Conservation (phyloP, 2,329 filamentous ascomycete species). For the Arthrobotrys megalospora region DNA sequence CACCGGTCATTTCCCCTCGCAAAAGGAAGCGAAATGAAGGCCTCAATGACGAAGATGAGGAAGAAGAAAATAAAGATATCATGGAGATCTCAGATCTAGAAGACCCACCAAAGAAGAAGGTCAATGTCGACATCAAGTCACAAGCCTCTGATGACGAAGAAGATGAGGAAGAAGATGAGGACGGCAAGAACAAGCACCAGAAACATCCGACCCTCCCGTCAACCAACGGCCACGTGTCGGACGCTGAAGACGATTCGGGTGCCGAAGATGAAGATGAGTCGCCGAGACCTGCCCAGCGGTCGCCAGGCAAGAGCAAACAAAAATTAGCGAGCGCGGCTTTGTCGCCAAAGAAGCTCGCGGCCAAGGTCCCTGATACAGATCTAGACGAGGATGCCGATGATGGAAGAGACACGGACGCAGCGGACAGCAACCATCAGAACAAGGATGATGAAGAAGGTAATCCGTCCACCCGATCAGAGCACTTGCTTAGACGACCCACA, state of each 20-base stretch:
- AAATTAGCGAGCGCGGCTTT: conserved; percentile 60
- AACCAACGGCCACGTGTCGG: conserved; percentile 52
- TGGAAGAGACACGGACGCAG: conserved; percentile 66
- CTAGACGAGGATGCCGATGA: conserved; percentile 68
- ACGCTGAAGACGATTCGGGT: conserved; percentile 43
- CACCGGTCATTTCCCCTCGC: conserved; percentile 53
- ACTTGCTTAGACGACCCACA: conserved; percentile 67
- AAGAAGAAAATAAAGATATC: conserved; percentile 45
- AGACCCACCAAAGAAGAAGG: conserved; percentile 51
- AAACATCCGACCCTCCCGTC: conserved; percentile 30
- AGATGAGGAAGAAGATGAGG: conserved; percentile 32
- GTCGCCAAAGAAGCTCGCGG: conserved; percentile 44
- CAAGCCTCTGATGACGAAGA: conserved; percentile 46
- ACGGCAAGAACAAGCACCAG: conserved; percentile 18
- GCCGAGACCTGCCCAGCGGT: conserved; percentile 39
- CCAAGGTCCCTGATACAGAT: conserved; percentile 67
- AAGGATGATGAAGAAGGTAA: conserved; percentile 68
- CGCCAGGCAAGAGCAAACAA: conserved; percentile 46
- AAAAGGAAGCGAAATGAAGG: conserved; percentile 52
- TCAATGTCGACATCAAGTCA: conserved; percentile 51
- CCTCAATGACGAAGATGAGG: conserved; percentile 42
- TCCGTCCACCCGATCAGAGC: conserved; percentile 62
- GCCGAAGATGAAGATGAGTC: conserved; percentile 55
- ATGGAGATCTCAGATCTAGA: conserved; percentile 66
- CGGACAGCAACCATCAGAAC: conserved; percentile 41